Percentiles rank a stretch among this genome's conserved stretches.
These are phyloP conservation scores for Heliamphora pulchella DNA, from an alignment of 179 eudicot genomes.

Conservation along the genomic window DNA sequence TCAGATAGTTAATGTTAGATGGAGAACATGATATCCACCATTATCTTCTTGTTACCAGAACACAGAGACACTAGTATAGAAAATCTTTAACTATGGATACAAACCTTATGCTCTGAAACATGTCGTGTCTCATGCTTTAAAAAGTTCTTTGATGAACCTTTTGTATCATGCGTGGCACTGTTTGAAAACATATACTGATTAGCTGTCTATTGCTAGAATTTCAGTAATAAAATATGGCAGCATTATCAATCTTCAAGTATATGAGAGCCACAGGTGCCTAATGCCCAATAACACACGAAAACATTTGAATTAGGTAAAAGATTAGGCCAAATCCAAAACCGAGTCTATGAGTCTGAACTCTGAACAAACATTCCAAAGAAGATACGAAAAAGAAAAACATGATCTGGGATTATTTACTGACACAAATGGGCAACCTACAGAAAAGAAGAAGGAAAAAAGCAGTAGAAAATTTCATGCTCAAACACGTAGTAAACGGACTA, in stretches of 20 bases:
- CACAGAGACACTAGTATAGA: conserved; percentile 10
- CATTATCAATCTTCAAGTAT: neutral
- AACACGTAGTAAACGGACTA: too few relatives aligned
- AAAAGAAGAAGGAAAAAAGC: neutral
- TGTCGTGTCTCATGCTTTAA: conserved; percentile 67
- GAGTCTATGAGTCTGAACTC: neutral
- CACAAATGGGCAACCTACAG: neutral
- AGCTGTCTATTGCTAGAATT: neutral
- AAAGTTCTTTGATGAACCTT: conserved; percentile 59
- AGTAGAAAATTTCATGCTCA: neutral
- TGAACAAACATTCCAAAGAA: too few relatives aligned
- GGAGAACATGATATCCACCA: neutral
- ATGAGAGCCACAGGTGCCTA: neutral
- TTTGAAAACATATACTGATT: conserved; percentile 16
- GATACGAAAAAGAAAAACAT: neutral
- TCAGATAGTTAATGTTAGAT: conserved; percentile 17
- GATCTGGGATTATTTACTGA: neutral
- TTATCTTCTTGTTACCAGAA: neutral
- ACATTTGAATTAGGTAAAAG: too few relatives aligned
- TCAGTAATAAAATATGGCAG: neutral
- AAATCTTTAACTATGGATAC: neutral
- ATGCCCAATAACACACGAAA: neutral
- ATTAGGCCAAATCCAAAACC: too few relatives aligned
- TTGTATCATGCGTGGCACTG: conserved; percentile 50
- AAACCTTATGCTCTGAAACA: conserved; percentile 85